These are phyloP conservation scores for Russula emetica DNA, from an alignment of 768 basidiomycete genomes.

Conservation along the genomic window DNA sequence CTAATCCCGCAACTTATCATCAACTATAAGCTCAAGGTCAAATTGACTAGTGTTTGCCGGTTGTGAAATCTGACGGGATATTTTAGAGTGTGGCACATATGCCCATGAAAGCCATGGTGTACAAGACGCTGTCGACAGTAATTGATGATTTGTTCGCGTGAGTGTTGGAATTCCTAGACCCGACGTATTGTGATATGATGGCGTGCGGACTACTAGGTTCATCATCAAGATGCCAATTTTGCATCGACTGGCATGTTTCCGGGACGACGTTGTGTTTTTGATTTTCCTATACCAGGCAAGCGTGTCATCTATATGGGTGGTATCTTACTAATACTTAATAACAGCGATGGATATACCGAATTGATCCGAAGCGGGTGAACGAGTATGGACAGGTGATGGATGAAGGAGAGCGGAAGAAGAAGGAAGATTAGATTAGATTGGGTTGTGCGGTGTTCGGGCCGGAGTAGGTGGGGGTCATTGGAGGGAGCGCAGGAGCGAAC, in stretches of 20 bases:
- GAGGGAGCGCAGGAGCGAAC: neutral
- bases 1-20: constrained; percentile 86
- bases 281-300: constrained; percentile 89
- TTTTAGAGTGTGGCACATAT: constrained; percentile 89
- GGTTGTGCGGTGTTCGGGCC: neutral
- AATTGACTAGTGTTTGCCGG: constrained; percentile 25
- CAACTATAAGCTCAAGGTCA: constrained; percentile 93
- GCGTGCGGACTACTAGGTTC: constrained; percentile 49
- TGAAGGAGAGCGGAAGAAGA: constrained; percentile 25
- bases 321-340: neutral
- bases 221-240: constrained; percentile 96
- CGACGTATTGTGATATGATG: constrained; percentile 14
- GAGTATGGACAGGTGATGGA: constrained; percentile 88
- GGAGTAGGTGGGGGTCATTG: neutral
- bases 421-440: constrained; percentile 8
- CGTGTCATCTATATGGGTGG: neutral
- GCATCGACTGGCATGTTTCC: constrained; percentile 86
- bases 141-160: constrained; percentile 93
- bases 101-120: constrained; percentile 98
- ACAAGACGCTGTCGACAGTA: constrained; percentile 85
- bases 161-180: constrained; percentile 32
- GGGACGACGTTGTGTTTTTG: constrained; percentile 88
- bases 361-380: constrained; percentile 92
- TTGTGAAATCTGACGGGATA: constrained; percentile 8
- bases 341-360: constrained; percentile 94